A percentile compares a stretch with the other conserved stretches of the same genome.
These are phyloP conservation scores for Nothophaeocryptopus gaeumannii DNA, from an alignment of 2,329 filamentous ascomycete species.

Conservation along the genomic window DNA sequence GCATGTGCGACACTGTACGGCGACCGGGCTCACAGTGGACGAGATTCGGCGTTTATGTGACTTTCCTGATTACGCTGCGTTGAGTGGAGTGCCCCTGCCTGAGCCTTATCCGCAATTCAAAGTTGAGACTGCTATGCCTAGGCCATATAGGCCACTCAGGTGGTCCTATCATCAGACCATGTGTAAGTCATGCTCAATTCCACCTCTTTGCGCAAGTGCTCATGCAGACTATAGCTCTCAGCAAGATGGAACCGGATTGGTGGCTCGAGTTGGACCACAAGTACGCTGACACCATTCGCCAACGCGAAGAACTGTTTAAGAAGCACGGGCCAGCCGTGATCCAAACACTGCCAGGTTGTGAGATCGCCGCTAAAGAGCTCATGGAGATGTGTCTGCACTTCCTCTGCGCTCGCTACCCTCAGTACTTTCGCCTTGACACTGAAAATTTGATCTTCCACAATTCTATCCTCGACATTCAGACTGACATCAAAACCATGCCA, in stretches of 20 bases:
- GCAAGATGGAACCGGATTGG: constrained; percentile 76
- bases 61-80: constrained; percentile 73
- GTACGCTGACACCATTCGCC: constrained; percentile 64
- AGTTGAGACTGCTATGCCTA: constrained; percentile 63
- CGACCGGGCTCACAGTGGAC: constrained; percentile 66
- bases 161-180: constrained; percentile 89
- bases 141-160: constrained; percentile 77
- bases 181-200: constrained; percentile 57
- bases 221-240: constrained; percentile 57
- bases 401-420: constrained; percentile 72
- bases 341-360: constrained; percentile 67
- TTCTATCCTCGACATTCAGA: constrained; percentile 60
- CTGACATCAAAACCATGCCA: constrained; percentile 59
- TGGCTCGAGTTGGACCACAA: constrained; percentile 84
- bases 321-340: constrained; percentile 64
- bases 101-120: constrained; percentile 63
- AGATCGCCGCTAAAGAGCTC: constrained; percentile 77
- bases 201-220: neutral
- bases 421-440: constrained; percentile 62
- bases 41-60: constrained; percentile 69
- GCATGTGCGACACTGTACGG: constrained; percentile 41
- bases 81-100: constrained; percentile 73
- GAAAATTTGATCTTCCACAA: constrained; percentile 64
- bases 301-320: constrained; percentile 64
- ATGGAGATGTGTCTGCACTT: constrained; percentile 87